Evolutionary conservation across 2,329 filamentous ascomycete genomes (phyloP), one percentile per base, ranked within the genome.

Genomic region (Neocatenulostroma microsporum): DNA sequence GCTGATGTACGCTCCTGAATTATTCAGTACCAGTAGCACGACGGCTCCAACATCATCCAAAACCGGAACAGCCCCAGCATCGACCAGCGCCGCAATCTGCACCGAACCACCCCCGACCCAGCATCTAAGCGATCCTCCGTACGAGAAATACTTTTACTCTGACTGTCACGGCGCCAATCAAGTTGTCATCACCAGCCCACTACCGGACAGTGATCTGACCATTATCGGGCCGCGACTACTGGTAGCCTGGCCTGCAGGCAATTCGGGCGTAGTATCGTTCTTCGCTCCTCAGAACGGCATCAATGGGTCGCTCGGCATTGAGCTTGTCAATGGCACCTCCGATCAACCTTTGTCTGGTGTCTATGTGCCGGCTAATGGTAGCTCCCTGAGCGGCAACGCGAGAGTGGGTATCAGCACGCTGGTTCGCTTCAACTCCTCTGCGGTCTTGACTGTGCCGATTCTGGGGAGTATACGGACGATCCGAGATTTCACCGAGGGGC

Each of bases 91-190:
- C 31, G 51, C 55, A 25, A 41, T 54, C 9, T 55, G 50, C 39
- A 36, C 47, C 3, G 49, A 49, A 27, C 39, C 34, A 12, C 50
- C 63, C 5, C 58, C 58, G 1, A 62, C 59, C 8, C 54, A 70
- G 7, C 60, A 67, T 40, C 59, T 78, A 3, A 70, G 63, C 21
- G 74, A 78, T 44, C 66, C 69, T 2, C 76, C 76, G 0, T 78
- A 80, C 41, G 64, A 75, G 25, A 80, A 81, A 48, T 79, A 75
- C 56, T 79, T 82, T 57, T 75, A 78, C 46, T 79, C 75, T 0
- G 76, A 81, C 50, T 80, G 76, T 54, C 66, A 77, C 43, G 66
- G 69, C 2, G 69, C 72, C 21, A 67, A 68, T 4, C 77, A 81
- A 45, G 73, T 76, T 0, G 69, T 82, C 1, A 60, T 81, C 1